A percentile compares a stretch with the other conserved stretches of the same genome.
phyloP scores from a whole-genome alignment of 331 rosid species.

The Malus hybrid region DNA sequence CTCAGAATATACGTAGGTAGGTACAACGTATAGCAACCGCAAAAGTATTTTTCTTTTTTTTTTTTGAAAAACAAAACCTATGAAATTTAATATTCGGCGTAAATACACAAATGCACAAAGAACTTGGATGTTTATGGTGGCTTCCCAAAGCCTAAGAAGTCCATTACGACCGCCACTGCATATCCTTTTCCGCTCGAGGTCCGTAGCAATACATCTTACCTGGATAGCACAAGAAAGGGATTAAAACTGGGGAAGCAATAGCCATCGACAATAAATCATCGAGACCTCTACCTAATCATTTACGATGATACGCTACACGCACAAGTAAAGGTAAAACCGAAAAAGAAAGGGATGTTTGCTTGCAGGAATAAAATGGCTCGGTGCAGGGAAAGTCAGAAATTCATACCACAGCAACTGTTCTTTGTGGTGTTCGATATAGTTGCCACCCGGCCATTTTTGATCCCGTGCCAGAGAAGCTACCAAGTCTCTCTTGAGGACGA shows the following conservation, averaged over 20 bases:
- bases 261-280: not conserved
- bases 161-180: conserved; percentile 99
- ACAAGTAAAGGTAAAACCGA: not conserved
- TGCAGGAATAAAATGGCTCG: not conserved
- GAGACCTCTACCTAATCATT: not conserved
- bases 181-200: conserved; percentile 94
- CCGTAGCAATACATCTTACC: conserved; percentile 81
- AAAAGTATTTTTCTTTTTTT: not conserved
- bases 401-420: conserved; percentile 81
- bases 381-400: not conserved
- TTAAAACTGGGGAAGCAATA: conserved; percentile 9
- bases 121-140: conserved; percentile 76
- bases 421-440: conserved; percentile 93
- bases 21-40: not conserved
- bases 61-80: not conserved
- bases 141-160: conserved; percentile 94
- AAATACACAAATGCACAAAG: conserved; percentile 1
- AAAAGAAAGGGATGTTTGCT: not conserved
- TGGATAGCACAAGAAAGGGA: conserved; percentile 24
- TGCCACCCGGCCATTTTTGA: conserved; percentile 94
- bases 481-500: conserved; percentile 98
- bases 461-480: conserved; percentile 69
- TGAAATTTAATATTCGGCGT: not conserved
- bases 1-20: not conserved
- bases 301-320: not conserved